Evolutionary conservation across 1,139 yeast genomes (phyloP).

Genomic region (Saccharomyces hybrid): DNA sequence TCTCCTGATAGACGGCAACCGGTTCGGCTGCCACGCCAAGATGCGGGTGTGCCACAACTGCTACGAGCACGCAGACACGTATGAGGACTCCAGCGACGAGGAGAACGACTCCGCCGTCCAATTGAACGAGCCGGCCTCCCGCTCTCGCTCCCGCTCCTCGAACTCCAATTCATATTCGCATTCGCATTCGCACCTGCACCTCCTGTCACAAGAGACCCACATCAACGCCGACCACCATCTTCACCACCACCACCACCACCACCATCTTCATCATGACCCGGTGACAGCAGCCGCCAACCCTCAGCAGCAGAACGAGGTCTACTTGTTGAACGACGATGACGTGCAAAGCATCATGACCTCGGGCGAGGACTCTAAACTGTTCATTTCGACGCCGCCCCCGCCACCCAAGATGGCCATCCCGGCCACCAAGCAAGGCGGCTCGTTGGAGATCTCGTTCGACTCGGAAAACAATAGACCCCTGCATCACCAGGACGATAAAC

Average conservation of each 20-base stretch:
- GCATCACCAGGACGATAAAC: not conserved
- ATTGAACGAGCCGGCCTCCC: not conserved
- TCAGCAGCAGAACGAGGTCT: constrained; percentile 13
- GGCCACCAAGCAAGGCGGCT: constrained; percentile 70
- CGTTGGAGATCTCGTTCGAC: constrained; percentile 60
- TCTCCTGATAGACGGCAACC: constrained; percentile 63
- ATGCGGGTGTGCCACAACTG: constrained; percentile 79
- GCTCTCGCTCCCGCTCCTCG: not conserved
- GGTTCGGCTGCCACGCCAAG: constrained; percentile 60
- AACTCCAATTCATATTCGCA: not conserved
- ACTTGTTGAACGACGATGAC: constrained; percentile 25
- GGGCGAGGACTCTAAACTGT: constrained; percentile 29
- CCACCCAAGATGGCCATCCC: constrained; percentile 80
- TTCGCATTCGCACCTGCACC: not conserved
- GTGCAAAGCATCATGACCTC: constrained; percentile 32
- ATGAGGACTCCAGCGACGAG: constrained; percentile 68
- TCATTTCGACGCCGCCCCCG: constrained; percentile 44
- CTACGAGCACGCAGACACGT: constrained; percentile 49
- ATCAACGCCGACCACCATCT: not conserved
- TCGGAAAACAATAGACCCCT: constrained; percentile 4
- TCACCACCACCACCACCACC: too few relatives aligned
- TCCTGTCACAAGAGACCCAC: not conserved
- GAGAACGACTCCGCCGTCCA: constrained; percentile 18
- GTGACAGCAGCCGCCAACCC: not conserved
- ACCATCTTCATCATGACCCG: too few relatives aligned